Evolutionary conservation across 2,329 filamentous ascomycete genomes (phyloP), one percentile per base, ranked within the genome.

Genomic region (Diplodia corticola): DNA sequence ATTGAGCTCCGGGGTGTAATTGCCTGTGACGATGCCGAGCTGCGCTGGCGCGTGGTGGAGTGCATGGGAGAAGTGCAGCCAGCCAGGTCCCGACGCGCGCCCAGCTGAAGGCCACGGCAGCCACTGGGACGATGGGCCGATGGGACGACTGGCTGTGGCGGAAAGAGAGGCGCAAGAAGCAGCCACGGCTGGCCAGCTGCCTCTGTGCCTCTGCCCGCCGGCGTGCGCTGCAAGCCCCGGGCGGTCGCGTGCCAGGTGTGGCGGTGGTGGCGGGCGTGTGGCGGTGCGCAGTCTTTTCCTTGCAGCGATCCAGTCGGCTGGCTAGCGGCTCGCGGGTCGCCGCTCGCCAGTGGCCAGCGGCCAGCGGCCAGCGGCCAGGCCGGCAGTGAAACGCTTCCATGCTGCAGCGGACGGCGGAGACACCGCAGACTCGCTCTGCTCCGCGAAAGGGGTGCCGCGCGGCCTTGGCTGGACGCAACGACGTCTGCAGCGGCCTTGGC

Each of bases 391-490:
- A 9, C n/a, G 30, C 15, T 20, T 30, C n/a, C n/a, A n/a, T n/a
- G 22, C n/a, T 7, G 37, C 33, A 35, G 22, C 54, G 26, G 35
- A 13, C 54, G n/a, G 57, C 40, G 44, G 44, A 49, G 28, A 46
- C 30, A 28, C 57, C 24, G 5, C 44, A 24, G 57, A 24, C 17
- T 22, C 35, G 54, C 35, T 17, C n/a, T 53, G 44, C 37, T 48
- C 55, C 17, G 55, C 55, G 55, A 60, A 46, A 60, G 35, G 55
- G 55, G 55, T 53, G 60, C 60, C 60, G 60, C 60, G 60, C 60
- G 60, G 60, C 60, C 60, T 63, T 51, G 60, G 60, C 60, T 49
- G 37, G n/a, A 22, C 30, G 33, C 48, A 13, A 35, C 15, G 17
- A 40, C 13, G 24, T 20, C 37, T 48, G 13, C 28, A 17, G 44